A percentile compares a stretch with the other conserved stretches of the same genome.
Evolutionary conservation across 495 filamentous ascomycete species (phyloP).

Genomic region (Coniosporium apollinis): DNA sequence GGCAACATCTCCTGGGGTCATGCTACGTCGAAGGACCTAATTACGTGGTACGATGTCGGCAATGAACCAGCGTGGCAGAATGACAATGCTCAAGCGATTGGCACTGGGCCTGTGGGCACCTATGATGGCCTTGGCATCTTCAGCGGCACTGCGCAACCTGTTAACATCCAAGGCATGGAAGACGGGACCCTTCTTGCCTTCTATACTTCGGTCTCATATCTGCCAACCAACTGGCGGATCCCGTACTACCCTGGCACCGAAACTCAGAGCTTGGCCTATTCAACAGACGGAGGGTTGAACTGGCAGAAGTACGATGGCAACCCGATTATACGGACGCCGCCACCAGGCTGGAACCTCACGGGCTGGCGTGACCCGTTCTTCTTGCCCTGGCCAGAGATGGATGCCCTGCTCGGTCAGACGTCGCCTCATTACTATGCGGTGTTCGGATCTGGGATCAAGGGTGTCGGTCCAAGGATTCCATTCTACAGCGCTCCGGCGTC

Average conservation of each 20-base stretch:
- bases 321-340: conserved; percentile 30
- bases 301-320: conserved; percentile 34
- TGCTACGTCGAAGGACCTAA: conserved; percentile 18
- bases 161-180: conserved; percentile 25
- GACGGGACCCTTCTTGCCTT: conserved; percentile 29
- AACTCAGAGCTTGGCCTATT: conserved; percentile 32
- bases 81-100: conserved; percentile 18
- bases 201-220: conserved; percentile 34
- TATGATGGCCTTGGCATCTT: conserved; percentile 38
- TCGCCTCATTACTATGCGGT: conserved; percentile 32
- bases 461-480: conserved; percentile 31
- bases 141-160: conserved; percentile 32
- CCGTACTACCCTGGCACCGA: conserved; percentile 34
- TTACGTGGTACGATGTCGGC: conserved; percentile 10
- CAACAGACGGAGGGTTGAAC: conserved; percentile 31
- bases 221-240: conserved; percentile 33
- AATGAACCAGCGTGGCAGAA: conserved; percentile 18
- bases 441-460: conserved; percentile 34
- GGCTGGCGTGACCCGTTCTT: conserved; percentile 41
- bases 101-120: conserved; percentile 13
- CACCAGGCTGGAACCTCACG: conserved; percentile 30
- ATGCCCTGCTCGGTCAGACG: conserved; percentile 17
- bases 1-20: conserved; percentile 30
- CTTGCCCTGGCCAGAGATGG: conserved; percentile 27
- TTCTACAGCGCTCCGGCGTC: conserved; percentile 32